These are phyloP conservation scores for Terana coerulea DNA, from an alignment of 768 basidiomycete genomes.

Conservation along the genomic window DNA sequence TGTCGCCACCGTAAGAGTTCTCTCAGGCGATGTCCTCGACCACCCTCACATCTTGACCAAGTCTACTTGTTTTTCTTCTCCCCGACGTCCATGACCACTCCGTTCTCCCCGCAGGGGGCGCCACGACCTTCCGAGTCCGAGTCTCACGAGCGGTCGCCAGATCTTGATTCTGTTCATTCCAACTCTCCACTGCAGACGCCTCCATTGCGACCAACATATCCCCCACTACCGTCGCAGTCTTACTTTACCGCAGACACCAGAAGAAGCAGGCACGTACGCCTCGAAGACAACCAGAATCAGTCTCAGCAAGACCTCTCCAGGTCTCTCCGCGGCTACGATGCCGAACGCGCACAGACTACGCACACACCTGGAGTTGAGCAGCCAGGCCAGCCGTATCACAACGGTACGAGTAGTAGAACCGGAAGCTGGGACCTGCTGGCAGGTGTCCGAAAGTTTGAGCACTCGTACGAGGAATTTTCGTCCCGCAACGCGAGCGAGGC, in stretches of 20 bases:
- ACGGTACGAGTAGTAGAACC: conserved; percentile 17
- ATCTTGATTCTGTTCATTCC: conserved; percentile 4
- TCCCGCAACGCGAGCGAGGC: conserved; percentile 46
- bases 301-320: no score
- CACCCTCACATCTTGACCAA: background rate
- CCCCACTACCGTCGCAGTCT: conserved; percentile 10
- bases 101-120: background rate
- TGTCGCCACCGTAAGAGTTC: no score
- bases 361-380: conserved; percentile 6
- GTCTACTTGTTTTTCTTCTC: background rate
- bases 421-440: conserved; percentile 49
- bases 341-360: conserved; percentile 17
- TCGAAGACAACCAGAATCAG: conserved; percentile 8
- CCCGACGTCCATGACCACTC: background rate
- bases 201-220: conserved; percentile 4
- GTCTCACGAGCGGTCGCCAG: background rate
- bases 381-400: conserved; percentile 9
- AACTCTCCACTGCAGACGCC: conserved; percentile 11
- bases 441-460: conserved; percentile 49
- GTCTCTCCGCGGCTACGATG: conserved; percentile 19
- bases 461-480: conserved; percentile 57
- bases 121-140: conserved; percentile 2
- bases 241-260: conserved; percentile 1
- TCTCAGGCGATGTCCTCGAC: background rate
- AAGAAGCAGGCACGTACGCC: conserved; percentile 13